phyloP scores from a whole-genome alignment of 148 eudicot genomes.

The Rhododendron mucronatum region DNA sequence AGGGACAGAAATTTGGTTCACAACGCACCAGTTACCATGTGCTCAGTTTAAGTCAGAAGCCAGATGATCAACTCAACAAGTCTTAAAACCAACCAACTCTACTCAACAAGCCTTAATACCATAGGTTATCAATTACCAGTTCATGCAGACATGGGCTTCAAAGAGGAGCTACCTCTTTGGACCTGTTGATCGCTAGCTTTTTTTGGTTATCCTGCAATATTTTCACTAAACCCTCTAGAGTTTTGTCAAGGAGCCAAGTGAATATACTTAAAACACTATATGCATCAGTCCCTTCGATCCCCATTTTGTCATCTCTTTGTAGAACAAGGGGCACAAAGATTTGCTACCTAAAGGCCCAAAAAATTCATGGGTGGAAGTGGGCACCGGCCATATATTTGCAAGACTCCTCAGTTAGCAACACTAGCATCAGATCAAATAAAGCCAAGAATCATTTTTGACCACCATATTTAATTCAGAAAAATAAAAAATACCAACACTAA shows the following conservation, averaged over 20 bases:
- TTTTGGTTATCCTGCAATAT: not conserved
- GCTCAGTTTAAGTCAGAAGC: not conserved
- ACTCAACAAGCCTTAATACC: not conserved
- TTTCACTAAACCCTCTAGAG: constrained; percentile 4
- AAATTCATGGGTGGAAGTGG: not conserved
- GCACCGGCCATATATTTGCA: not conserved
- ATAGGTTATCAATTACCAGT: not conserved
- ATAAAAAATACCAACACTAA: not conserved
- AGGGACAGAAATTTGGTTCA: not conserved
- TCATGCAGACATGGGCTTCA: not conserved
- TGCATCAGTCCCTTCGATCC: not conserved
- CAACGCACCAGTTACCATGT: not conserved
- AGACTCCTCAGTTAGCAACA: not conserved
- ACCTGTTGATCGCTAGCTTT: not conserved
- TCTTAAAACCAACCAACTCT: not conserved
- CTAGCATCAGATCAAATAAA: not conserved
- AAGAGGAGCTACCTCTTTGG: not conserved
- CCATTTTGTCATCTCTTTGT: not conserved
- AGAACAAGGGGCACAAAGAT: not conserved
- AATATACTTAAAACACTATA: not conserved
- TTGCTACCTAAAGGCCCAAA: not conserved
- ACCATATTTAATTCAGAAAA: not conserved
- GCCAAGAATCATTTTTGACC: not conserved
- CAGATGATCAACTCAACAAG: not conserved
- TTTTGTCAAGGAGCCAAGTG: not conserved